A percentile compares a stretch with the other conserved stretches of the same genome.
phyloP scores from a whole-genome alignment of 495 filamentous ascomycete species.

The Aspergillus cavernicola region DNA sequence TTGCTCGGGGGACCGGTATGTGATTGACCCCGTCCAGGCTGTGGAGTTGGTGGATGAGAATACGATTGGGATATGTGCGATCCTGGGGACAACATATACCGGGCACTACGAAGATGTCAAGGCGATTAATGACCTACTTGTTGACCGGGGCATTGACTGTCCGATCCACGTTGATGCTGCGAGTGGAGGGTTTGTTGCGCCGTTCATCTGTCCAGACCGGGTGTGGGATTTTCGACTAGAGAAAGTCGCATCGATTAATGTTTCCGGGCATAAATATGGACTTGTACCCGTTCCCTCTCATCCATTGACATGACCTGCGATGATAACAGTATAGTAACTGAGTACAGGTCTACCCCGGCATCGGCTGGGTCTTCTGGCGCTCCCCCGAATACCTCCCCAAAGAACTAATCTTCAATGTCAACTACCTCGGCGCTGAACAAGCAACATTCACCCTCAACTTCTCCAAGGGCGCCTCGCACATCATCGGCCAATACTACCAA shows the following conservation, averaged over 20 bases:
- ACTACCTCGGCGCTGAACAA: slow-evolving; percentile 92
- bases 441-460: slow-evolving; percentile 98
- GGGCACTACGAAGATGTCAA: slow-evolving; percentile 93
- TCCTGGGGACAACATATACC: slow-evolving; percentile 91
- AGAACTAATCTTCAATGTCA: slow-evolving; percentile 96
- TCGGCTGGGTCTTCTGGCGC: slow-evolving; percentile 91
- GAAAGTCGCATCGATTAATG: slow-evolving; percentile 87
- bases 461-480: slow-evolving; percentile 84
- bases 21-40: slow-evolving; percentile 81
- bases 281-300: slow-evolving; percentile 28
- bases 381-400: slow-evolving; percentile 77
- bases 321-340: slow-evolving; percentile 9
- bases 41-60: slow-evolving; percentile 89
- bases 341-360: slow-evolving; percentile 74
- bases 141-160: slow-evolving; percentile 65
- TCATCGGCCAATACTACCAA: slow-evolving; percentile 96
- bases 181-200: slow-evolving; percentile 83
- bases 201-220: slow-evolving; percentile 77
- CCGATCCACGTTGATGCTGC: slow-evolving; percentile 92
- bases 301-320: neutral
- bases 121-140: slow-evolving; percentile 77
- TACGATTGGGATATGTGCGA: slow-evolving; percentile 89
- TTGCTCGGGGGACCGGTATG: slow-evolving; percentile 74
- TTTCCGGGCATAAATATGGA: slow-evolving; percentile 87
- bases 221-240: slow-evolving; percentile 86